phyloP scores from a whole-genome alignment of 2,329 filamentous ascomycete genomes.

The Chaetomium sp. region DNA sequence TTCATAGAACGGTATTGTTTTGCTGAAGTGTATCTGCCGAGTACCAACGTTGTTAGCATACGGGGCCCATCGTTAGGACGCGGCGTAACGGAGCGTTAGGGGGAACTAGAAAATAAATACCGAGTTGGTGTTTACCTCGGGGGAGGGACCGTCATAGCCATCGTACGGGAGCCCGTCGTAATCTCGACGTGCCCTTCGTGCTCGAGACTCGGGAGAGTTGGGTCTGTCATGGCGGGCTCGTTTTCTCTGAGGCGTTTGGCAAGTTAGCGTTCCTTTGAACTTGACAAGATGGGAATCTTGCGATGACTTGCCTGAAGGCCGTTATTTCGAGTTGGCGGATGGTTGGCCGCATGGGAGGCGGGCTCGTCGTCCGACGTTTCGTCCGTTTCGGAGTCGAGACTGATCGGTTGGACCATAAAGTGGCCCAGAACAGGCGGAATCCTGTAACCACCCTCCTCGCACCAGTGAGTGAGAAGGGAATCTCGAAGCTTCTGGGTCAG shows the following conservation, averaged over 20 bases:
- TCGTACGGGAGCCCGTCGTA: neutral
- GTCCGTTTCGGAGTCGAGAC: neutral
- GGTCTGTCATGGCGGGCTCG: neutral
- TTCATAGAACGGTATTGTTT: neutral
- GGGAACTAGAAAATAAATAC: neutral
- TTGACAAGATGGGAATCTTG: neutral
- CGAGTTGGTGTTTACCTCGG: neutral
- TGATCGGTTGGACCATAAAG: neutral
- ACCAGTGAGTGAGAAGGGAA: no score
- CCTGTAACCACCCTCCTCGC: neutral
- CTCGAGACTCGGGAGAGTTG: neutral
- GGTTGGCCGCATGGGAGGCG: neutral
- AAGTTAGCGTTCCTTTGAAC: neutral
- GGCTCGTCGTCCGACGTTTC: neutral
- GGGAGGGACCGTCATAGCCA: neutral
- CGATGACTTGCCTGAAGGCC: neutral
- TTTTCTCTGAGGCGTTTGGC: neutral
- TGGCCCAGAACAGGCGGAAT: neutral
- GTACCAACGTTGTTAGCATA: neutral
- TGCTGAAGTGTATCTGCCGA: neutral
- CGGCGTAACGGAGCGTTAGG: neutral
- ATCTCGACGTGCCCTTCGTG: neutral
- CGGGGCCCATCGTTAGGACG: neutral
- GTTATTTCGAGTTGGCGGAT: neutral
- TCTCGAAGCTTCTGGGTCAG: neutral